Percentiles rank a stretch among this genome's conserved stretches.
phyloP scores from a whole-genome alignment of 1,284 basidiomycete species.

The Pseudozyma tsukubaensis region DNA sequence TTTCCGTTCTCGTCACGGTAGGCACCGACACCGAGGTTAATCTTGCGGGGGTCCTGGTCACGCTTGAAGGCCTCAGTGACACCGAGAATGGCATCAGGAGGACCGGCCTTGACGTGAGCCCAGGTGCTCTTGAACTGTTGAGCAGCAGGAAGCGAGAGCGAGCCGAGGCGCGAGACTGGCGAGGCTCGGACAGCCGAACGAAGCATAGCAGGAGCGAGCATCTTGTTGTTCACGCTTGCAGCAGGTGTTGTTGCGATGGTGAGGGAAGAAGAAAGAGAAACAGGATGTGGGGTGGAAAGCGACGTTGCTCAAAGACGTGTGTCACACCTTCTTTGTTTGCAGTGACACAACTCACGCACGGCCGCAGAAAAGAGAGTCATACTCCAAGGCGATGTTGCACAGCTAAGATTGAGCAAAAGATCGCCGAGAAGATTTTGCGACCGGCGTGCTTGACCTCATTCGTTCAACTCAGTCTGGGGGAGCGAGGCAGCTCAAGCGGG shows the following conservation, averaged over 20 bases:
- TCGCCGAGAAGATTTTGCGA: constrained; percentile 1
- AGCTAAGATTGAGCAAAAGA: not conserved
- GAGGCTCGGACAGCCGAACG: constrained; percentile 43
- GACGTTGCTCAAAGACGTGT: not conserved
- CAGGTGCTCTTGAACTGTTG: constrained; percentile 77
- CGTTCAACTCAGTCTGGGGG: not conserved
- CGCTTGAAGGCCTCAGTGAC: constrained; percentile 95
- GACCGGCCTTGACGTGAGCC: constrained; percentile 85
- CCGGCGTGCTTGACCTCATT: too few relatives aligned
- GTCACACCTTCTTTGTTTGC: too few relatives aligned
- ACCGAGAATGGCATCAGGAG: constrained; percentile 94
- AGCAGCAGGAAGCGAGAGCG: constrained; percentile 36
- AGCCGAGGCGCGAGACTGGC: constrained; percentile 34
- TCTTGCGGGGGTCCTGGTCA: constrained; percentile 83
- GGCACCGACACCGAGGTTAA: constrained; percentile 86
- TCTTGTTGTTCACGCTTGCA: constrained; percentile 12
- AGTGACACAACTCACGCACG: not conserved
- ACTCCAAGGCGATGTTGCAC: too few relatives aligned
- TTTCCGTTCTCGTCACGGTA: constrained; percentile 95
- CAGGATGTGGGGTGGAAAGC: not conserved
- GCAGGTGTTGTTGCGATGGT: not conserved
- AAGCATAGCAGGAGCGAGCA: constrained; percentile 43
- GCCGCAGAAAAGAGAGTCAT: not conserved
- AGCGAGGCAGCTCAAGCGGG: too few relatives aligned
- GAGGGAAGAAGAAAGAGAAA: not conserved